Conservation (phyloP, 352 stramenopile genomes). For the Pythium rishiriense region DNA sequence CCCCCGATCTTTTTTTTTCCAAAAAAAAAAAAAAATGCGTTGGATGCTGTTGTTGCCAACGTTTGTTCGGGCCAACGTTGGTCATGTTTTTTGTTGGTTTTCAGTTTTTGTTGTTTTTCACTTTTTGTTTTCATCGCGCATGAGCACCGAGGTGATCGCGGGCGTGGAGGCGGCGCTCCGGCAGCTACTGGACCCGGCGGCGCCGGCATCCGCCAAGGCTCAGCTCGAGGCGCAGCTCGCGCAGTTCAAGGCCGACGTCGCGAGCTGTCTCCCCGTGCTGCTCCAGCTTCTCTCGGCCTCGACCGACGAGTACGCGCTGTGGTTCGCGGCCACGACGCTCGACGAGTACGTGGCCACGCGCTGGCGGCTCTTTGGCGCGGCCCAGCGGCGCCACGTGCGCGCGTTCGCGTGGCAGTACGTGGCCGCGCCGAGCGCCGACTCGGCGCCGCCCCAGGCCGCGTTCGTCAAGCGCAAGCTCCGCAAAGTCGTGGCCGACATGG, state of each 20-base stretch:
- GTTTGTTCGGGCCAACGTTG: neutral
- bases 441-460: constrained; percentile 29
- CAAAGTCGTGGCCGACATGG: constrained; percentile 75
- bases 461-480: constrained; percentile 72
- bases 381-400: constrained; percentile 49
- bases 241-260: constrained; percentile 53
- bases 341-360: constrained; percentile 74
- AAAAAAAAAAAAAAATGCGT: too few relatives aligned
- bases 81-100: neutral
- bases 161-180: constrained; percentile 61
- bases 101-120: neutral
- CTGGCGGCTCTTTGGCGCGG: constrained; percentile 44
- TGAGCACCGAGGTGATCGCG: constrained; percentile 43
- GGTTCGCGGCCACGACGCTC: constrained; percentile 70
- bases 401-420: constrained; percentile 74
- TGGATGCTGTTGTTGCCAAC: neutral
- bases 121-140: constrained; percentile 5
- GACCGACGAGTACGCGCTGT: constrained; percentile 74
- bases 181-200: constrained; percentile 61
- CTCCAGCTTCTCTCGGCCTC: constrained; percentile 61
- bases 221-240: constrained; percentile 64
- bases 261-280: constrained; percentile 61
- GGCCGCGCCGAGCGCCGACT: constrained; percentile 21
- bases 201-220: constrained; percentile 41
- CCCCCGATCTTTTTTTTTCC: constrained; percentile 12